These are phyloP conservation scores for Phlebiopsis gigantea DNA, from an alignment of 768 basidiomycete species.

Conservation along the genomic window DNA sequence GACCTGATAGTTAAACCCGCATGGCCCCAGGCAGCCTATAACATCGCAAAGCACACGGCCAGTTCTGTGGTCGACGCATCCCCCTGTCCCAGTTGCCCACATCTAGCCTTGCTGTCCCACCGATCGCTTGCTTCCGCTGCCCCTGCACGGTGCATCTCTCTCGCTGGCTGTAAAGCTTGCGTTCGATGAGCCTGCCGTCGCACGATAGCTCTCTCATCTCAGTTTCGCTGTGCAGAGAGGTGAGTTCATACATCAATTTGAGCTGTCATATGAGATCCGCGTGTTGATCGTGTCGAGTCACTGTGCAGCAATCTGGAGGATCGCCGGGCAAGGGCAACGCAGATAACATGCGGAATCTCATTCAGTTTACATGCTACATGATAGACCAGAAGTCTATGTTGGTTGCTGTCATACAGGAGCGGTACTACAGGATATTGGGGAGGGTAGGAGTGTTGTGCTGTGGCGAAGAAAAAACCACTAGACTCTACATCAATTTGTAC, in stretches of 20 bases:
- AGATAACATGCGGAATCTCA: background rate
- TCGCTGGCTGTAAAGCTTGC: background rate
- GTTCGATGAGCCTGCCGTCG: background rate
- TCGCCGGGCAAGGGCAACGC: background rate
- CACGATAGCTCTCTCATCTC: background rate
- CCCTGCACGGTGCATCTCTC: background rate
- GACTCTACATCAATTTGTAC: background rate
- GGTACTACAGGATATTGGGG: background rate
- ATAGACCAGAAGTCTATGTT: background rate
- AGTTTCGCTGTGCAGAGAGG: background rate
- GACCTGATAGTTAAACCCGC: no score
- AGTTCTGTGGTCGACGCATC: background rate
- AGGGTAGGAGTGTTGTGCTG: background rate
- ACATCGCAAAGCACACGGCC: background rate
- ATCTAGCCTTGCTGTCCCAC: background rate
- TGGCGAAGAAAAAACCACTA: background rate
- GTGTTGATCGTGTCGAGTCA: background rate
- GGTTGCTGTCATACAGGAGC: conserved; percentile 2
- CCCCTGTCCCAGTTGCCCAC: background rate
- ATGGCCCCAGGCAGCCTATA: background rate
- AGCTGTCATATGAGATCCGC: conserved; percentile 4
- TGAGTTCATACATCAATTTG: conserved; percentile 4
- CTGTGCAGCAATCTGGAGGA: background rate
- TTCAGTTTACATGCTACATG: background rate
- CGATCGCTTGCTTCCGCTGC: background rate